phyloP scores from a whole-genome alignment of 2,329 filamentous ascomycete genomes.

The Pseudogymnoascus sp. region DNA sequence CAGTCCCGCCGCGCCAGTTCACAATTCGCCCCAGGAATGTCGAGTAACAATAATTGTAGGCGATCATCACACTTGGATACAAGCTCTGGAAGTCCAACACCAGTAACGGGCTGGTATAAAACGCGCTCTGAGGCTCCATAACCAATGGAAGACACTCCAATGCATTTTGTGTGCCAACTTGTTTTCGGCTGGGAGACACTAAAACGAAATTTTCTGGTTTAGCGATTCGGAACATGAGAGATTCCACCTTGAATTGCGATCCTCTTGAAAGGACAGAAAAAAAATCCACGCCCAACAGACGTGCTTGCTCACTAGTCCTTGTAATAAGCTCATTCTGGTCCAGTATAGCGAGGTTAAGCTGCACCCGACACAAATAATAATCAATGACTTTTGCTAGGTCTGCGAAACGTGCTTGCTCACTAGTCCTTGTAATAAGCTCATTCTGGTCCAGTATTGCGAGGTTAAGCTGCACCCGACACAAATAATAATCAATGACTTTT shows the following conservation, averaged over 20 bases:
- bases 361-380: slow-evolving; percentile 68
- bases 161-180: slow-evolving; percentile 89
- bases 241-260: slow-evolving; percentile 98
- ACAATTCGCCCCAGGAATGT: slow-evolving; percentile 84
- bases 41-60: slow-evolving; percentile 98
- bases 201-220: slow-evolving; percentile 93
- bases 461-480: slow-evolving; percentile 67
- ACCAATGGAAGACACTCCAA: slow-evolving; percentile 90
- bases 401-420: slow-evolving; percentile 77
- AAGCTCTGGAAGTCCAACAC: slow-evolving; percentile 94
- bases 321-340: slow-evolving; percentile 83
- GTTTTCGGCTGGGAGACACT: slow-evolving; percentile 80
- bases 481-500: slow-evolving; percentile 71
- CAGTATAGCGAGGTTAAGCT: slow-evolving; percentile 81
- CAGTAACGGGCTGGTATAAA: slow-evolving; percentile 82
- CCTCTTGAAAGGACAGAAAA: slow-evolving; percentile 92
- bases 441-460: slow-evolving; percentile 88
- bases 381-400: slow-evolving; percentile 67
- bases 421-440: slow-evolving; percentile 79
- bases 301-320: slow-evolving; percentile 87
- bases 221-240: slow-evolving; percentile 95
- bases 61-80: slow-evolving; percentile 97
- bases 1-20: slow-evolving; percentile 76
- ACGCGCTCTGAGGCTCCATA: slow-evolving; percentile 93
- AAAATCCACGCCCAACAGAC: slow-evolving; percentile 91